These are phyloP conservation scores for Aspergillus fumigatus DNA, from an alignment of 2,329 filamentous ascomycete species.

Conservation along the genomic window DNA sequence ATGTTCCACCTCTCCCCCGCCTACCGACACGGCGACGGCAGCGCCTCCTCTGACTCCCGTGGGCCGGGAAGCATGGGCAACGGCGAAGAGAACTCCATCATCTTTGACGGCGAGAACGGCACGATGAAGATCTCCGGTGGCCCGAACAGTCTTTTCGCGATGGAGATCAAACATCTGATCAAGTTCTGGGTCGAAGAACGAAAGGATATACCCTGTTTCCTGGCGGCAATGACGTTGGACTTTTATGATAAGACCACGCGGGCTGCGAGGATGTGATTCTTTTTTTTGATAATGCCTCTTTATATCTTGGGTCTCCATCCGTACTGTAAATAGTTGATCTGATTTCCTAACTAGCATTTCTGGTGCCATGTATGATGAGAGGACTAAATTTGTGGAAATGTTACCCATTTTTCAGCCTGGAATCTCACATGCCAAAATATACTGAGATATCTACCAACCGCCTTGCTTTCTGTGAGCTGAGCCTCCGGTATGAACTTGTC, in stretches of 20 bases:
- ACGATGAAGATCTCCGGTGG: constrained; percentile 98
- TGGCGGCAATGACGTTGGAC: constrained; percentile 86
- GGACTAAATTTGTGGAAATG: not conserved
- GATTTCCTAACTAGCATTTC: not conserved
- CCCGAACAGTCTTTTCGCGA: constrained; percentile 77
- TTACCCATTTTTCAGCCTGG: not conserved
- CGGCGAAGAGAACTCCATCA: constrained; percentile 54
- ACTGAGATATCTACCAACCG: not conserved
- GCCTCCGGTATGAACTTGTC: not conserved
- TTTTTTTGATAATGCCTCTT: constrained; percentile 7
- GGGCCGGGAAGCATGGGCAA: constrained; percentile 42
- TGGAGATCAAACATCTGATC: constrained; percentile 78
- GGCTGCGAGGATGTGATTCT: constrained; percentile 31
- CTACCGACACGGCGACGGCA: constrained; percentile 38
- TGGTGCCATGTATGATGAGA: constrained; percentile 1
- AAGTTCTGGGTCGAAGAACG: constrained; percentile 94
- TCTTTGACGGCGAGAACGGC: constrained; percentile 89
- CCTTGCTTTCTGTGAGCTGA: not conserved
- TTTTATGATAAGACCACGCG: constrained; percentile 68
- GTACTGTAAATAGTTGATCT: not conserved
- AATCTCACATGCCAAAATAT: not conserved
- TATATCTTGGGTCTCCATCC: constrained; percentile 5
- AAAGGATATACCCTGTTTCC: constrained; percentile 87
- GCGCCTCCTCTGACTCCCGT: constrained; percentile 57
- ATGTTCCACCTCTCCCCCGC: constrained; percentile 69